Evolutionary conservation across 495 filamentous ascomycete genomes (phyloP), one percentile per base, ranked within the genome.

Genomic region (Evansstolkia leycettana): DNA sequence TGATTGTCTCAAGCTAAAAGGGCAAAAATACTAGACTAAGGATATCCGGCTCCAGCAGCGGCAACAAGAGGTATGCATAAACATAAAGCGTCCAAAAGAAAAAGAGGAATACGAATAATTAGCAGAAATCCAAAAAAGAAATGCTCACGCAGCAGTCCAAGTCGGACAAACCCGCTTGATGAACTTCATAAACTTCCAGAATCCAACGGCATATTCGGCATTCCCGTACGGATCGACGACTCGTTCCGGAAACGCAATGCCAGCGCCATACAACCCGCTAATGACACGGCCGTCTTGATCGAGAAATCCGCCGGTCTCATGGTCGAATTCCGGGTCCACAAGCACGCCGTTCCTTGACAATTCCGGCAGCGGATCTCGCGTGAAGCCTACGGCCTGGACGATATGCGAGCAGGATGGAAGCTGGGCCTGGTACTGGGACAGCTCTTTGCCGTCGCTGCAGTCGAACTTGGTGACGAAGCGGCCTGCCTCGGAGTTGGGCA

Each of bases 181-280:
- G 43, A 65, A 76, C 37, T 63, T 71, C 72, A 76, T 76, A 45
- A 78, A 78, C 58, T 78, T 78, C 32, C 54, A 71, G 49, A 77
- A 70, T 0, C 74, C 74, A 25, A 78, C 74, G 5, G 72, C 68
- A 54, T 65, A 60, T 52, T 78, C 74, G 9, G 70, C 69, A 57
- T 76, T 76, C 4, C 74, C 74, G 19, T 60, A 39, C 0, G 72
- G 74, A 57, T 78, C 74, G 16, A 65, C 63, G 8, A 76, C 73
- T 18, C 60, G 57, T 46, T 76, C 70, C 3, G 74, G 74, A 40
- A 69, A 78, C 11, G 72, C 73, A 45, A 78, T 76, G 1, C 74
- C 74, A 16, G 72, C 72, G 7, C 70, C 74, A 45, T 63, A 69
- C 12, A 78, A 42, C 0, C 73, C 72, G 0, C 59, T 65, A 13